These are phyloP conservation scores for Sherardia arvensis DNA, from an alignment of 257 asterid genomes.

Conservation along the genomic window DNA sequence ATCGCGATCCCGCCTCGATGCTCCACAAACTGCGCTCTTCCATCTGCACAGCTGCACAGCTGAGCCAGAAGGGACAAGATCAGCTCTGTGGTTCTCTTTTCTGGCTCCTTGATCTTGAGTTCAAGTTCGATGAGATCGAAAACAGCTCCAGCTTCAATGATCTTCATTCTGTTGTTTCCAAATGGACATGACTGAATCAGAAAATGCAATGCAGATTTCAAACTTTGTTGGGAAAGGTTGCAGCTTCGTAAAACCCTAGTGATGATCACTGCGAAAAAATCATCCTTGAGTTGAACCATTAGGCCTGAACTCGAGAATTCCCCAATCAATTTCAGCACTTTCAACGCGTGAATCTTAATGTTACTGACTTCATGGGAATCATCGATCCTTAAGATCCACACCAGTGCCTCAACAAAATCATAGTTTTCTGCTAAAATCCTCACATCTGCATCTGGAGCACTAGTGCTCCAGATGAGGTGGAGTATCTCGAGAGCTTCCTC, in stretches of 20 bases:
- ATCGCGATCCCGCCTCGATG: constrained; percentile 67
- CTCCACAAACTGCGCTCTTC: constrained; percentile 55
- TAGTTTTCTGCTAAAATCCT: constrained; percentile 30
- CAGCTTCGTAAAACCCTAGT: constrained; percentile 13
- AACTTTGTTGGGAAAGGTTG: constrained; percentile 21
- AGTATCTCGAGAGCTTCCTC: constrained; percentile 46
- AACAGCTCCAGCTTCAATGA: constrained; percentile 47
- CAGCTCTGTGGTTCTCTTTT: constrained; percentile 41
- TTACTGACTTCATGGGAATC: constrained; percentile 2
- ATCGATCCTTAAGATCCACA: constrained; percentile 31
- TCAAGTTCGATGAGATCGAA: constrained; percentile 53
- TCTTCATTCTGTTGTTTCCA: constrained; percentile 43
- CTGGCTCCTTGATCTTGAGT: constrained; percentile 31
- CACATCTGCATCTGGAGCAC: background rate
- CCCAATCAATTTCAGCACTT: constrained; percentile 20
- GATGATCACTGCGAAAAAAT: constrained; percentile 24
- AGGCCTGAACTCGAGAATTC: constrained; percentile 22
- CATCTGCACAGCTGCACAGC: constrained; percentile 69
- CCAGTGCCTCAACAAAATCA: constrained; percentile 33
- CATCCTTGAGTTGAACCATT: constrained; percentile 21
- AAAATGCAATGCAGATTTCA: constrained; percentile 34
- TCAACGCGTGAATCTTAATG: constrained; percentile 33
- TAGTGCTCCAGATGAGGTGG: constrained; percentile 39
- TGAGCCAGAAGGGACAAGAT: constrained; percentile 43
- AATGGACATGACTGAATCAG: constrained; percentile 30